phyloP scores from a whole-genome alignment of 768 basidiomycete species.

The Podaxis sp. region DNA sequence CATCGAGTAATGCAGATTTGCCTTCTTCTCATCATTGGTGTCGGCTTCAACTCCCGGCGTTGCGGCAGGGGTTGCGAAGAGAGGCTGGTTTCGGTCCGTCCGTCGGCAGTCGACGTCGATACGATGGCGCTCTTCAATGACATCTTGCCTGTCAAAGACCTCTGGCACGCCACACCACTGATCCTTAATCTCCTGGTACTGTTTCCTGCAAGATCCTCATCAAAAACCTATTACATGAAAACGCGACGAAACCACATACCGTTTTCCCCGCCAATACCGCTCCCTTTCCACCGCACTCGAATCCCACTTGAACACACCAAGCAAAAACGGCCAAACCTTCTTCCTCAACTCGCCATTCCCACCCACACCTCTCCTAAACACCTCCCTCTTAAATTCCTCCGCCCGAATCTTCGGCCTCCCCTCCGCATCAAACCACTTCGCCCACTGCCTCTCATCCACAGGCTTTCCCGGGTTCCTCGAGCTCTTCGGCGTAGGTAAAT shows the following conservation, averaged over 20 bases:
- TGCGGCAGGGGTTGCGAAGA: constrained; percentile 61
- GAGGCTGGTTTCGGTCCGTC: constrained; percentile 91
- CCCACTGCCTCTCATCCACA: constrained; percentile 71
- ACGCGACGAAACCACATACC: constrained; percentile 36
- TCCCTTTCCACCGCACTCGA: constrained; percentile 60
- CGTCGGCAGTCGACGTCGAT: constrained; percentile 97
- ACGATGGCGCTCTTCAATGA: constrained; percentile 90
- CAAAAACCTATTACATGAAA: not conserved
- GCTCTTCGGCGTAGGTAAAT: constrained; percentile 78
- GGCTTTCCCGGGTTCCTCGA: constrained; percentile 82
- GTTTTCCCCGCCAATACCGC: constrained; percentile 60
- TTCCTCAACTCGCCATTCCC: constrained; percentile 57
- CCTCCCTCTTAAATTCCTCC: constrained; percentile 72
- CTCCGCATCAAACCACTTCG: constrained; percentile 73
- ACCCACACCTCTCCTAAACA: constrained; percentile 75
- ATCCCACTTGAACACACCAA: constrained; percentile 85
- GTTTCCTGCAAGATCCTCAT: constrained; percentile 41
- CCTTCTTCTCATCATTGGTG: constrained; percentile 54
- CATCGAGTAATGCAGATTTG: constrained; percentile 58
- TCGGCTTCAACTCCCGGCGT: constrained; percentile 28
- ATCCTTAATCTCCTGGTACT: constrained; percentile 69
- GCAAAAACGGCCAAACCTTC: constrained; percentile 87
- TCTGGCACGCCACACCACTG: constrained; percentile 86
- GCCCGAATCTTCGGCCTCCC: constrained; percentile 64
- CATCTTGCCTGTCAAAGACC: constrained; percentile 76